Evolutionary conservation across 2,329 filamentous ascomycete genomes (phyloP).

Genomic region (Penicillium crustosum): DNA sequence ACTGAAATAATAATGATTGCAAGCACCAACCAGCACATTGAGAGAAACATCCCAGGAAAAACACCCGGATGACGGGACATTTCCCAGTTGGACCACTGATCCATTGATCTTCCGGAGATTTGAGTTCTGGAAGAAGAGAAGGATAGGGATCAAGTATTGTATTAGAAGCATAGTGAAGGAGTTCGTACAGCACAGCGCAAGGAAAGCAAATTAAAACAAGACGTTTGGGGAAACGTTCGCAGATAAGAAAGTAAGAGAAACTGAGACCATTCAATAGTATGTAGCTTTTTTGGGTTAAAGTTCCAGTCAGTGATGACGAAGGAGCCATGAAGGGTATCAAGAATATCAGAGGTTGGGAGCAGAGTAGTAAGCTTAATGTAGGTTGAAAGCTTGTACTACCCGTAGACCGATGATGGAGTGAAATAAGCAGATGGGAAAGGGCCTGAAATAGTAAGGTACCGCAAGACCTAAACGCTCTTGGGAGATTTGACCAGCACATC

Average conservation of each 20-base stretch:
- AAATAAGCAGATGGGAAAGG: slow-evolving; percentile 4
- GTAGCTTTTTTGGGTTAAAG: slow-evolving; percentile 19
- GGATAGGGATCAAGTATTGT: slow-evolving; percentile 12
- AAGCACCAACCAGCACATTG: background rate
- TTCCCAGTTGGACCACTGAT: background rate
- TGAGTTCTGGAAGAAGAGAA: slow-evolving; percentile 10
- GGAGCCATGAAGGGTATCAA: slow-evolving; percentile 43
- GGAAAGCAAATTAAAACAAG: slow-evolving; percentile 20
- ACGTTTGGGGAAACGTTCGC: slow-evolving; percentile 15
- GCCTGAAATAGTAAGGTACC: slow-evolving; percentile 1
- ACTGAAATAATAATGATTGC: background rate
- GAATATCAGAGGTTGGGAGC: slow-evolving; percentile 34
- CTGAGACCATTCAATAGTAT: slow-evolving; percentile 19
- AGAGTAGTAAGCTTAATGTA: slow-evolving; percentile 20
- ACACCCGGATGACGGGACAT: background rate
- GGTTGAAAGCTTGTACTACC: background rate
- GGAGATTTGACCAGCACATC: slow-evolving; percentile 36
- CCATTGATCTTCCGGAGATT: slow-evolving; percentile 8
- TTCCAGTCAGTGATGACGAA: slow-evolving; percentile 35
- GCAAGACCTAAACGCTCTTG: slow-evolving; percentile 30
- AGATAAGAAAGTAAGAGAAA: slow-evolving; percentile 12
- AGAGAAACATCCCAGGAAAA: background rate
- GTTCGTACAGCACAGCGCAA: slow-evolving; percentile 23
- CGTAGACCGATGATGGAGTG: background rate
- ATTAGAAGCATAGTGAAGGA: slow-evolving; percentile 28